A percentile compares a stretch with the other conserved stretches of the same genome.
These are phyloP conservation scores for Filobasidium uniguttulatum DNA, from an alignment of 1,284 basidiomycete genomes.

Conservation along the genomic window DNA sequence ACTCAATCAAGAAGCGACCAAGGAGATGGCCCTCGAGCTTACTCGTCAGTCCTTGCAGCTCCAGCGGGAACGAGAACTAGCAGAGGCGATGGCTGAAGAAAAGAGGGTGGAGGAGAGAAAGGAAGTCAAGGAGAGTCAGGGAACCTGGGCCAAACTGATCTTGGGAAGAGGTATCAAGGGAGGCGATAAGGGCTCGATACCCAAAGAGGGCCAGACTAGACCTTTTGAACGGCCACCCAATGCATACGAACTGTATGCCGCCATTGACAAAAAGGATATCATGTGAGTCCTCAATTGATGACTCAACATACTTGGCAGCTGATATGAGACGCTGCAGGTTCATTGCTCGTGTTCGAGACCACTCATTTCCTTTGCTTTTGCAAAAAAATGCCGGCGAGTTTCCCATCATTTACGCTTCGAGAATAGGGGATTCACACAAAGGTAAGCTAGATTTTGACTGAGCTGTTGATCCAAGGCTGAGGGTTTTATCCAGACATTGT, in stretches of 20 bases:
- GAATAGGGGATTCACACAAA: conserved; percentile 29
- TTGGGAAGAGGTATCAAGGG: conserved; percentile 13
- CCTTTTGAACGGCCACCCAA: conserved; percentile 31
- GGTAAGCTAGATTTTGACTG: not conserved
- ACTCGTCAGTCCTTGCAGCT: conserved; percentile 14
- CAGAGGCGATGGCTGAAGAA: conserved; percentile 34
- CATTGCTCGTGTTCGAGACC: conserved; percentile 19
- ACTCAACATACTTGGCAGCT: not conserved
- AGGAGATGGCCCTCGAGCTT: conserved; percentile 3
- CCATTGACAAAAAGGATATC: conserved; percentile 36
- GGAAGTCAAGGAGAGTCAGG: conserved; percentile 18
- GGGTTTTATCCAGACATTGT: conserved; percentile 23
- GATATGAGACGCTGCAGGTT: not conserved
- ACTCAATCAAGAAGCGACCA: conserved; percentile 6
- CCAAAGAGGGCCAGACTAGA: conserved; percentile 13
- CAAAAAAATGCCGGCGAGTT: conserved; percentile 37
- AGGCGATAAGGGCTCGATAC: conserved; percentile 4
- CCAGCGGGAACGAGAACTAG: conserved; percentile 31
- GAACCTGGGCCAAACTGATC: conserved; percentile 20
- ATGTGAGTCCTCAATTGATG: conserved; percentile 11
- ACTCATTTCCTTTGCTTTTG: conserved; percentile 30
- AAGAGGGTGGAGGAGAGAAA: conserved; percentile 24
- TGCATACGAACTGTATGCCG: conserved; percentile 35
- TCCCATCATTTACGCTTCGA: conserved; percentile 33
- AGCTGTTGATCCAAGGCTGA: not conserved